phyloP scores from a whole-genome alignment of 2,329 filamentous ascomycete species.

The Teratosphaeria zuluensis region DNA sequence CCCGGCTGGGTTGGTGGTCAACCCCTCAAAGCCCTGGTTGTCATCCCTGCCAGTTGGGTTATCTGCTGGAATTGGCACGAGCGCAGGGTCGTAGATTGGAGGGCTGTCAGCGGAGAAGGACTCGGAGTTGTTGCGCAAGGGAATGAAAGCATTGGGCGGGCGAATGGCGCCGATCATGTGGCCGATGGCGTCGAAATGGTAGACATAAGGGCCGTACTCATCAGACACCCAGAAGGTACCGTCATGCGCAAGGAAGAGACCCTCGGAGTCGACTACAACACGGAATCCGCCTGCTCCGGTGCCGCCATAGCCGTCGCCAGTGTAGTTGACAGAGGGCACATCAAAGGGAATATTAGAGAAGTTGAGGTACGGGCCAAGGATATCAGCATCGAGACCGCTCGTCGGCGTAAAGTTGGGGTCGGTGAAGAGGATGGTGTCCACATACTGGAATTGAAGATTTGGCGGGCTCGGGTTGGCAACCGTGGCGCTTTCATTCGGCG shows the following conservation, averaged over 20 bases:
- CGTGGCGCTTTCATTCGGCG: slow-evolving; percentile 43
- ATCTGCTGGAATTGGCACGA: slow-evolving; percentile 44
- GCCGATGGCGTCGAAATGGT: slow-evolving; percentile 51
- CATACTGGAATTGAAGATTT: slow-evolving; percentile 54
- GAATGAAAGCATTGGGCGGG: slow-evolving; percentile 55
- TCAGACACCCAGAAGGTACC: slow-evolving; percentile 60
- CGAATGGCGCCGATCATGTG: slow-evolving; percentile 54
- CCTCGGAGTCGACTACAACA: slow-evolving; percentile 56
- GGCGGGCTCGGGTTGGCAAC: slow-evolving; percentile 44
- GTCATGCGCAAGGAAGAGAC: slow-evolving; percentile 50
- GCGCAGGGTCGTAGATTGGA: slow-evolving; percentile 47
- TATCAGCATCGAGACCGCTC: slow-evolving; percentile 55
- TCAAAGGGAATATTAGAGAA: slow-evolving; percentile 48
- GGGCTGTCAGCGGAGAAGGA: slow-evolving; percentile 56
- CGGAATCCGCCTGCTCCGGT: slow-evolving; percentile 49
- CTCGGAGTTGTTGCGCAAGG: slow-evolving; percentile 50
- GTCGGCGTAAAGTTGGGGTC: slow-evolving; percentile 53
- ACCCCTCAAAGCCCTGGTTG: slow-evolving; percentile 66
- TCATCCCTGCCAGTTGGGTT: slow-evolving; percentile 56
- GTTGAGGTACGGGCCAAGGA: slow-evolving; percentile 39
- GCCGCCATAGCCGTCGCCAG: slow-evolving; percentile 58
- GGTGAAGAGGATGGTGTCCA: slow-evolving; percentile 55
- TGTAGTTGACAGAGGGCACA: slow-evolving; percentile 54
- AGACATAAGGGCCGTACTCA: slow-evolving; percentile 62
- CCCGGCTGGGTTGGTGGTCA: slow-evolving; percentile 54